Percentiles rank a stretch among this genome's conserved stretches.
These are phyloP conservation scores for Nakazawaea anatomiae DNA, from an alignment of 805 yeast species.

Conservation along the genomic window DNA sequence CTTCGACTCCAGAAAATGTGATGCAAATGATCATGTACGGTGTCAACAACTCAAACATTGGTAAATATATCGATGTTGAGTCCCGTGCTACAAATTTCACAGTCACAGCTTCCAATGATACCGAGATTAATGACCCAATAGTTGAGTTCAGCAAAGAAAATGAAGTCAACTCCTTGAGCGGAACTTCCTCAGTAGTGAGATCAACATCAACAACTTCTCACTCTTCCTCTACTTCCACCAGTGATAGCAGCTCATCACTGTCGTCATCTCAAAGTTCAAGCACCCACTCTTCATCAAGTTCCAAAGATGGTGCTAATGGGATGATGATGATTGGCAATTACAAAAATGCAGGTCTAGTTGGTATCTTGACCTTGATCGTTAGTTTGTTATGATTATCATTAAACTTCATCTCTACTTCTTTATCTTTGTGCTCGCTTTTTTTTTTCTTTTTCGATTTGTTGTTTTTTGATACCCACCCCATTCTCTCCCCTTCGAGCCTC, in stretches of 20 bases:
- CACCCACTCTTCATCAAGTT: background rate
- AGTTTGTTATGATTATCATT: background rate
- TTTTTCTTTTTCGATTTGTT: background rate
- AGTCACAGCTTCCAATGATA: conserved; percentile 29
- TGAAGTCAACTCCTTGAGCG: conserved; percentile 25
- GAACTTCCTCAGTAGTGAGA: conserved; percentile 3
- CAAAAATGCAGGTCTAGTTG: background rate
- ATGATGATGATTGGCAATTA: background rate
- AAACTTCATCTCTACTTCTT: too few species aligned
- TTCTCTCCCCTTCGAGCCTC: too few species aligned
- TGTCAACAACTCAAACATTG: conserved; percentile 37
- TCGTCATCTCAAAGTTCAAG: conserved; percentile 16
- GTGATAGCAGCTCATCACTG: too few species aligned
- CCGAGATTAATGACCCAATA: conserved; percentile 26
- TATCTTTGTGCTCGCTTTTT: conserved; percentile 14
- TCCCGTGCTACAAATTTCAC: conserved; percentile 35
- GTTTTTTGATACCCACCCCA: too few species aligned
- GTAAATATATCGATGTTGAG: conserved; percentile 34
- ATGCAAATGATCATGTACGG: conserved; percentile 40
- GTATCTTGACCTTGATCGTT: conserved; percentile 1
- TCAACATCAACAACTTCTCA: background rate
- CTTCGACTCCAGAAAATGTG: conserved; percentile 39
- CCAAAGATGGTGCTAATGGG: conserved; percentile 1
- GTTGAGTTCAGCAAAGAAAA: conserved; percentile 30
- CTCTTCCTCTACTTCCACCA: conserved; percentile 5